Evolutionary conservation across 202 grass and related monocot species (phyloP).

Genomic region (Bolboschoenoplectus hybrid): DNA sequence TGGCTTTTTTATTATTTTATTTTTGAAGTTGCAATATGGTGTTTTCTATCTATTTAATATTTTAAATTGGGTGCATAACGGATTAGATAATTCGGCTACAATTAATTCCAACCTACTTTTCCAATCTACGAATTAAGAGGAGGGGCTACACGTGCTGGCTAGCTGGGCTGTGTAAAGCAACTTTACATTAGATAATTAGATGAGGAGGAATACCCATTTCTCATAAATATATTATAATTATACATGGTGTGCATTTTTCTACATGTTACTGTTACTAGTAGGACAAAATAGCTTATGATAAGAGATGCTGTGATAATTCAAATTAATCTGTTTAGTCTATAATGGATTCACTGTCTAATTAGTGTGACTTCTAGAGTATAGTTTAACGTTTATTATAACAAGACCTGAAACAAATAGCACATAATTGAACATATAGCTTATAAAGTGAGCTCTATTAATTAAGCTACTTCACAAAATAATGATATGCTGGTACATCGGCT

Average conservation of each 20-base stretch:
- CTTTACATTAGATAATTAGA: slow-evolving; percentile 27
- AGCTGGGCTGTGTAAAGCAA: not conserved
- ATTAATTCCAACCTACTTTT: not conserved
- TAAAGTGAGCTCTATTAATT: not conserved
- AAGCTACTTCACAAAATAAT: not conserved
- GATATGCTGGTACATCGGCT: not conserved
- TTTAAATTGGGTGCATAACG: slow-evolving; percentile 13
- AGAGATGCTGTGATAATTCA: not conserved
- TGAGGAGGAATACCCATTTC: slow-evolving; percentile 30
- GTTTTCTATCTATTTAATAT: not conserved
- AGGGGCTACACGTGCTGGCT: not conserved
- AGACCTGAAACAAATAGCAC: not conserved
- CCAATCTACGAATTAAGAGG: not conserved
- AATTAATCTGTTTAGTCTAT: not conserved
- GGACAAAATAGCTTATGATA: not conserved
- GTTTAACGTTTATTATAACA: not conserved
- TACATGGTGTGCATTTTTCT: not conserved
- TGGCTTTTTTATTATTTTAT: not conserved
- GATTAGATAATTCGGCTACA: slow-evolving; percentile 25
- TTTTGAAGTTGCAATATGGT: not conserved
- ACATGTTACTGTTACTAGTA: slow-evolving; percentile 19
- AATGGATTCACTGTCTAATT: not conserved
- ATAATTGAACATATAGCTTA: not conserved
- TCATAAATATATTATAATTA: not conserved
- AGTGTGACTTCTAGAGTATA: not conserved